phyloP scores from a whole-genome alignment of 2,329 filamentous ascomycete genomes.

The Cordyceps cicadae region DNA sequence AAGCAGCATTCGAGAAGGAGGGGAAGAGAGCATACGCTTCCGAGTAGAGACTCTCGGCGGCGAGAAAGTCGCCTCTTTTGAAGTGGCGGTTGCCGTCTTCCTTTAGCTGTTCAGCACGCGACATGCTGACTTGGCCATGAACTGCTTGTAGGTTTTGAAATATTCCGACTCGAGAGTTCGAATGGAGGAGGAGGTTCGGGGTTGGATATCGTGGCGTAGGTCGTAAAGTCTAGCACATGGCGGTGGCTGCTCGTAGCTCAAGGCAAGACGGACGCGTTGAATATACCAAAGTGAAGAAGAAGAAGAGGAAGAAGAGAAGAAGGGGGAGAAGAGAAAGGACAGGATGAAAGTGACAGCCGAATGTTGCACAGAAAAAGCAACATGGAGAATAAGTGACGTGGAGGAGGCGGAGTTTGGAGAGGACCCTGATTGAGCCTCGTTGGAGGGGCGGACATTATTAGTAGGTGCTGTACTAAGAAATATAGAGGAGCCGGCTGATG shows the following conservation, averaged over 20 bases:
- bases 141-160: neutral
- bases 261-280: neutral
- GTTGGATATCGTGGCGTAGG: neutral
- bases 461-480: neutral
- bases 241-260: neutral
- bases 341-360: too few species aligned
- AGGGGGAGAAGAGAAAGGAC: too few species aligned
- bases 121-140: conserved; percentile 18
- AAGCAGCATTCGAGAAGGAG: too few species aligned
- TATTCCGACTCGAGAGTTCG: neutral
- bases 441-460: neutral
- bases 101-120: conserved; percentile 36
- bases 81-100: conserved; percentile 59
- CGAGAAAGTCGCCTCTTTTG: conserved; percentile 53
- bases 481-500: neutral
- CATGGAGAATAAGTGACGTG: neutral
- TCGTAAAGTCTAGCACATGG: neutral
- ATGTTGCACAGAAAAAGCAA: too few species aligned
- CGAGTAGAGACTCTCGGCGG: conserved; percentile 62
- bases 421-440: conserved; percentile 1
- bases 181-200: neutral
- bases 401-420: conserved; percentile 1
- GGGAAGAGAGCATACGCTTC: conserved; percentile 48
- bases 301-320: neutral
- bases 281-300: neutral